Evolutionary conservation across 352 stramenopile genomes (phyloP).

Genomic region (Phytophthora cryptogea): DNA sequence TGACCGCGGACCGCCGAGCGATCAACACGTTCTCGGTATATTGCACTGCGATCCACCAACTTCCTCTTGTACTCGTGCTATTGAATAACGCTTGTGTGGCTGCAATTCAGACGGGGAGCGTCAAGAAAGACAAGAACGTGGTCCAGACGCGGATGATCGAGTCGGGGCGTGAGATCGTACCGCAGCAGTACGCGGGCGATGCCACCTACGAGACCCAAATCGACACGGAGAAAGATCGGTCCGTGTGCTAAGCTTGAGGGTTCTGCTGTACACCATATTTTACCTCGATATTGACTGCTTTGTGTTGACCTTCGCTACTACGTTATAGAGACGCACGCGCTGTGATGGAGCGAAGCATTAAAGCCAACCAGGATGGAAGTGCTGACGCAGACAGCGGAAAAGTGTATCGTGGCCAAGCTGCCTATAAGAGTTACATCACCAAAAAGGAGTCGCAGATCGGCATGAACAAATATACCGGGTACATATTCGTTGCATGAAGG

Average conservation of each 20-base stretch:
- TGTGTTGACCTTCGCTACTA: background rate
- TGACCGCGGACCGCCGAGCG: conserved; percentile 25
- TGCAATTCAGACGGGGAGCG: conserved; percentile 45
- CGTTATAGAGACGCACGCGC: conserved; percentile 70
- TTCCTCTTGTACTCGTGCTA: background rate
- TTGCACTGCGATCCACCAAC: background rate
- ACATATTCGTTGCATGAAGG: conserved; percentile 8
- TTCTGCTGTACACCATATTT: too few relatives aligned
- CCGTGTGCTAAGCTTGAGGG: background rate
- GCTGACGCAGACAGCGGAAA: conserved; percentile 72
- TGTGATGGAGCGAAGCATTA: conserved; percentile 79
- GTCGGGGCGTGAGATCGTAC: conserved; percentile 77
- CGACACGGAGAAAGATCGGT: conserved; percentile 80
- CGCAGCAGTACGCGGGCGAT: conserved; percentile 78
- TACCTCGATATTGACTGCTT: background rate
- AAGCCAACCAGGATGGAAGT: conserved; percentile 71
- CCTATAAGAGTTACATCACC: conserved; percentile 88
- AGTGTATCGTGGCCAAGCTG: conserved; percentile 81
- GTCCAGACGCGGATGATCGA: conserved; percentile 62
- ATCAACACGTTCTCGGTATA: conserved; percentile 69
- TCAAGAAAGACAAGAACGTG: conserved; percentile 66
- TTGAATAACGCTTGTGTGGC: background rate
- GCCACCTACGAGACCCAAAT: conserved; percentile 87
- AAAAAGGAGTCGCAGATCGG: conserved; percentile 89
- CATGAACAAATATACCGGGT: conserved; percentile 92